Conservation (phyloP, 116 monocot genomes). For the Zostera marina region DNA sequence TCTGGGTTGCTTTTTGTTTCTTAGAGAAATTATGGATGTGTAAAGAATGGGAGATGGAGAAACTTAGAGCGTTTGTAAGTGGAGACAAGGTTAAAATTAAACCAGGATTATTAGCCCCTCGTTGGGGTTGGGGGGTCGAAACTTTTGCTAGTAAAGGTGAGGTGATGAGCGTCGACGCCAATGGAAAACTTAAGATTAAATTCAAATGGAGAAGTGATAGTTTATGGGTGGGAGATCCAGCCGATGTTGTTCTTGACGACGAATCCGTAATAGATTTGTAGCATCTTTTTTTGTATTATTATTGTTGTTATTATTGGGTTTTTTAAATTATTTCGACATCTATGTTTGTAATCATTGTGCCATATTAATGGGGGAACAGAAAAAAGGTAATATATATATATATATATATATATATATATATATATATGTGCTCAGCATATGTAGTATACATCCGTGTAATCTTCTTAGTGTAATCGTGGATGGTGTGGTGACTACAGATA, state of each 20-base stretch:
- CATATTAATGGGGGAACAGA: no score
- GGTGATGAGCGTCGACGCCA: slow-evolving; percentile 77
- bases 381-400: no score
- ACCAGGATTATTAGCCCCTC: slow-evolving; percentile 48
- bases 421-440: no score
- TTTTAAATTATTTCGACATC: no score
- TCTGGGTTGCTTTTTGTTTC: slow-evolving; percentile 83
- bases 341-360: no score
- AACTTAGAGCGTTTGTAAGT: slow-evolving; percentile 42
- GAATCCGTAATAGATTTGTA: no score
- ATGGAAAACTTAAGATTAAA: slow-evolving; percentile 80
- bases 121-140: slow-evolving; percentile 97
- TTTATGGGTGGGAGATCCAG: slow-evolving; percentile 91
- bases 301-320: no score
- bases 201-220: slow-evolving; percentile 82
- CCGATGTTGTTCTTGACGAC: slow-evolving; percentile 70
- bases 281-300: no score
- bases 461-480: no score
- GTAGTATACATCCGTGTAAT: no score
- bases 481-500: no score
- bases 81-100: slow-evolving; percentile 63
- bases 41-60: slow-evolving; percentile 73
- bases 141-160: slow-evolving; percentile 66
- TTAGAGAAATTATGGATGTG: slow-evolving; percentile 72
- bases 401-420: no score